Base-by-base conservation (phyloP, 78 protist species). In the Dictyostelium intermedium region DNA sequence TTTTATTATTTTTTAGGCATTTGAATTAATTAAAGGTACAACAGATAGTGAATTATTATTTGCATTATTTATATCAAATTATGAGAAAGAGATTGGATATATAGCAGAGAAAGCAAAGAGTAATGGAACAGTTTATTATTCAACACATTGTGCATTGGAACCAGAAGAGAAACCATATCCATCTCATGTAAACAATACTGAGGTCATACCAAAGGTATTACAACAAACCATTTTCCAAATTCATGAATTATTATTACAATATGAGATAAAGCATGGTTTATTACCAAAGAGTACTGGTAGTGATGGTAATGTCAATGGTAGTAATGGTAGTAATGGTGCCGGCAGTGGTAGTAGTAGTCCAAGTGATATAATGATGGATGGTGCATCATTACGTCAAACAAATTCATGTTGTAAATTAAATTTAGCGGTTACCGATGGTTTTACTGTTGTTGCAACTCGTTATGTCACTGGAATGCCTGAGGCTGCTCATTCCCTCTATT, bases 1-100 rank as follows among this genome's bases (percentile, higher is more conserved):
- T 39, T 39, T 76, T 25, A 27, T 45, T 25, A 25, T 25, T 25
- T 11, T 41, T 78, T 61, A 82, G 86, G 93, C 87, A 5, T 66
- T 89, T 20, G 93, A 89, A 63, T 45, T 80, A 34, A 89, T 89
- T 45, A 89, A 89, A 69, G 93, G 93, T 35, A 89, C 93, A 27
- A 89, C 93, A 14, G 93, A 89, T 63, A 39, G 53, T 37, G 93
- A 89, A 50, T 32, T 56, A 13, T 14, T 89, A 39, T 89, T 89
- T 80, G 93, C 87, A 37, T 66, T 89, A 47, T 89, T 89, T 79
- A 89, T 89, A 20, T 47, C 93, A 66, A 89, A 89, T 56, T 89
- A 89, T 66, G 93, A 89, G 45, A 78, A 69, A 69, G 93, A 89
- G 35, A 89, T 80, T 23, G 82, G 77, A 61, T 80, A 79, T 43